Base-by-base conservation (phyloP, 176 grass and related monocot genomes). In the Stipa capillata region DNA sequence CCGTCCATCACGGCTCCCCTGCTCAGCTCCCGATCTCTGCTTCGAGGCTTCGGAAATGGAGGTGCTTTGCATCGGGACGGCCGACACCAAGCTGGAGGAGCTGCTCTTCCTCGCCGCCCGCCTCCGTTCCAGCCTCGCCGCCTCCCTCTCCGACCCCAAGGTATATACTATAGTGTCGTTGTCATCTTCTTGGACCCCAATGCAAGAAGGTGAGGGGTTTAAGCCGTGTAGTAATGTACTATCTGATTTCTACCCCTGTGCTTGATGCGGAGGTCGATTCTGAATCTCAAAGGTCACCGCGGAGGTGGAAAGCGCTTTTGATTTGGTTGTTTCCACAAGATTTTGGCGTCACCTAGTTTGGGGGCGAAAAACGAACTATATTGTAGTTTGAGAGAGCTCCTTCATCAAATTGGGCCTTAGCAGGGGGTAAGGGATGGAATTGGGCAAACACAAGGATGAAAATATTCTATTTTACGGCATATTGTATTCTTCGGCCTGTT, bases 21-120 rank as follows among this genome's bases (percentile, higher is more conserved):
- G 7, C 45, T 53, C 31, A 23, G 20, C 58, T 39, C 45, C 58
- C 43, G 80, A 88, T 84, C 81, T 84, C 67, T 28, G 36, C 65
- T 65, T 23, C 23, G 3, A 12, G 29, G 23, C 54, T 17, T 52
- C 57, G 24, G 65, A 49, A 51, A 88, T 88, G 86, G 86, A 97
- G 80, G 85, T 88, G 28, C 80, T 90, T 56, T 97, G 95, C 87
- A 89, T 98, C 34, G 95, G 95, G 21, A 98, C 92, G 13, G 92
- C 82, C 20, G 95, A 98, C 82, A 98, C 92, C 67, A 98, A 98
- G 69, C 78, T 87, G 59, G 95, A 94, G 47, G 95, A 98, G 90
- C 90, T 98, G 75, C 87, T 84, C 57, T 98, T 92, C 79, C 87
- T 98, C 10, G 87, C 92, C 40, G 7, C 74, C 35, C 76, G 77